These are phyloP conservation scores for Puccinia hordei DNA, from an alignment of 1,284 basidiomycete genomes.

Conservation along the genomic window DNA sequence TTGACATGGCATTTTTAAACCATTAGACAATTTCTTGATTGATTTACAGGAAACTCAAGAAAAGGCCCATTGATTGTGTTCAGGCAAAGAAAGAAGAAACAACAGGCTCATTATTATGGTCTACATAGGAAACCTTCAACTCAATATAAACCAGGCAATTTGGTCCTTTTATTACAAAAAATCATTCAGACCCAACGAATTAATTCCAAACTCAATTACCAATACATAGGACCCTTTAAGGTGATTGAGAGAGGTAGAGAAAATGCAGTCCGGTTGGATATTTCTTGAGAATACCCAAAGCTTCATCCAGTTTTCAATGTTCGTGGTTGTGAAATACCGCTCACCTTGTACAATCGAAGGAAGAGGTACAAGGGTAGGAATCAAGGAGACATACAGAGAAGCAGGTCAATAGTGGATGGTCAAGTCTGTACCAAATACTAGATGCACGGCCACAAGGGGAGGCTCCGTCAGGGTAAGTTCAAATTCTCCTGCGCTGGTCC, in stretches of 20 bases:
- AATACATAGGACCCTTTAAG: constrained; percentile 10
- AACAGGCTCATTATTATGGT: constrained; percentile 3
- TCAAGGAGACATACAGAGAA: not conserved
- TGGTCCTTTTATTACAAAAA: not conserved
- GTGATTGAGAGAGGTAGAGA: not conserved
- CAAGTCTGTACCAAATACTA: not conserved
- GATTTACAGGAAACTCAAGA: constrained; percentile 24
- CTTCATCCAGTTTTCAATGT: constrained; percentile 13
- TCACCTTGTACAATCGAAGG: not conserved
- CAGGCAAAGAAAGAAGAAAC: not conserved
- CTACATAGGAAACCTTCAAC: too few species aligned
- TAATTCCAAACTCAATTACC: not conserved
- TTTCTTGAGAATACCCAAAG: constrained; percentile 12
- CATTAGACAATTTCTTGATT: not conserved
- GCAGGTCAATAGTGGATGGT: constrained; percentile 1
- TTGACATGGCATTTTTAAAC: too few species aligned
- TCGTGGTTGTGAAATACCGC: not conserved
- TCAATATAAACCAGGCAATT: not conserved
- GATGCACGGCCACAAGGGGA: not conserved
- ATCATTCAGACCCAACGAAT: not conserved
- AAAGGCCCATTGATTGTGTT: not conserved
- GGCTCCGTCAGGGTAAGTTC: not conserved
- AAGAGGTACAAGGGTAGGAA: not conserved
- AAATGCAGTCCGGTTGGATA: constrained; percentile 1
- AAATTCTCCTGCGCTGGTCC: not conserved